Evolutionary conservation across 352 stramenopile genomes (phyloP), one percentile per base, ranked within the genome.

Genomic region (Phytophthora vignae): DNA sequence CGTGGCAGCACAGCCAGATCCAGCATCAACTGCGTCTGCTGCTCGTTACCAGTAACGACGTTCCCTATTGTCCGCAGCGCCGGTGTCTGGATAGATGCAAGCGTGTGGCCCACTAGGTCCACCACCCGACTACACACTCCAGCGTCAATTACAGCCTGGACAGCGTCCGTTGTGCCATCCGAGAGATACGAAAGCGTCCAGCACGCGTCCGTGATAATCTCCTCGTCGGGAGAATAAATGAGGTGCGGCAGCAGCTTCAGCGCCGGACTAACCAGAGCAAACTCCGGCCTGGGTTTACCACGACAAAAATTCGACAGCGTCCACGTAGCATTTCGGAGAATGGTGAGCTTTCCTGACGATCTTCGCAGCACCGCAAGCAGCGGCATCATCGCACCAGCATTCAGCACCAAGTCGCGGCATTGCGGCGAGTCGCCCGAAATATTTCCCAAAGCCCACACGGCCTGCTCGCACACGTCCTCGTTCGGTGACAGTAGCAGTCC

Each of bases 261-360:
- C 21, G 96, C 90, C 19, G 93, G 92, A 22, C 87, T 89, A 31
- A 99, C 96, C 29, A 98, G 87, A 25, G 97, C 88, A 82, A 99
- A 99, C 55, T 99, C 85, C 19, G 98, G 98, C 80, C 98, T 91
- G 19, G 88, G 88, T 64, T 92, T 94, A 22, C 88, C 87, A 59
- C 98, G 91, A 77, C 98, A 99, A 71, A 99, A 98, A 78, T 99
- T 99, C 38, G 95, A 99, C 46, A 99, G 83, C 25, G 98, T 99
- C 98, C 98, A 99, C 29, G 98, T 99, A 5, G 97, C 98, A 83
- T 99, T 99, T 55, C 98, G 91, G 27, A 99, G 94, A 88, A 99
- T 99, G 48, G 87, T 96, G 36, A 98, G 78, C 73, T 99, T 99
- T 55, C 82, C 73, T 42, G 79, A 86, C 58, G 79, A 84, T 59